These are phyloP conservation scores for Paramarasmius palmivorus DNA, from an alignment of 1,284 basidiomycete species.

Conservation along the genomic window DNA sequence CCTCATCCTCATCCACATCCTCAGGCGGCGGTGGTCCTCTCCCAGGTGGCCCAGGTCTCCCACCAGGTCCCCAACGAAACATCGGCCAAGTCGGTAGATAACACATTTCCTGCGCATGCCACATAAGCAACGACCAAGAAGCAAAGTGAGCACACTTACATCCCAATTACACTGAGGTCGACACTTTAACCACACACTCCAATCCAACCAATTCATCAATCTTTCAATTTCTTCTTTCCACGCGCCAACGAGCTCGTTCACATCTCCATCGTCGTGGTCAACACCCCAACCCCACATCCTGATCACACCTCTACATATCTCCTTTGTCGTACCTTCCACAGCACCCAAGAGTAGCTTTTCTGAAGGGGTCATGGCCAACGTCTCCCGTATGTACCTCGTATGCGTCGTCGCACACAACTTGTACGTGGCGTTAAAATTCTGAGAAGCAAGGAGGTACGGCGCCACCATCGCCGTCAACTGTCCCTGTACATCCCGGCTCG, in stretches of 20 bases:
- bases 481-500: conserved; percentile 21
- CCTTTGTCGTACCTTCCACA: conserved; percentile 33
- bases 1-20: background rate
- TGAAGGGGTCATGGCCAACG: conserved; percentile 30
- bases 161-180: conserved; percentile 13
- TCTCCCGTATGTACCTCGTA: conserved; percentile 25
- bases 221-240: conserved; percentile 8
- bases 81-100: conserved; percentile 15
- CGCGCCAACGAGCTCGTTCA: background rate
- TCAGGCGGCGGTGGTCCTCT: background rate
- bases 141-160: background rate
- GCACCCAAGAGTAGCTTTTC: conserved; percentile 35
- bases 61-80: background rate
- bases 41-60: background rate
- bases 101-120: conserved; percentile 9
- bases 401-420: conserved; percentile 37
- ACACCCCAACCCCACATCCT: conserved; percentile 45
- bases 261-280: conserved; percentile 8
- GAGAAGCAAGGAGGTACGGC: conserved; percentile 32
- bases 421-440: conserved; percentile 24
- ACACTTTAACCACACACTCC: conserved; percentile 15
- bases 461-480: conserved; percentile 35
- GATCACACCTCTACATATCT: conserved; percentile 47
- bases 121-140: background rate
- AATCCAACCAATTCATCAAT: conserved; percentile 15